Base-by-base conservation (phyloP, 2,329 filamentous ascomycete species). In the Stagonosporopsis chrysanthemi region DNA sequence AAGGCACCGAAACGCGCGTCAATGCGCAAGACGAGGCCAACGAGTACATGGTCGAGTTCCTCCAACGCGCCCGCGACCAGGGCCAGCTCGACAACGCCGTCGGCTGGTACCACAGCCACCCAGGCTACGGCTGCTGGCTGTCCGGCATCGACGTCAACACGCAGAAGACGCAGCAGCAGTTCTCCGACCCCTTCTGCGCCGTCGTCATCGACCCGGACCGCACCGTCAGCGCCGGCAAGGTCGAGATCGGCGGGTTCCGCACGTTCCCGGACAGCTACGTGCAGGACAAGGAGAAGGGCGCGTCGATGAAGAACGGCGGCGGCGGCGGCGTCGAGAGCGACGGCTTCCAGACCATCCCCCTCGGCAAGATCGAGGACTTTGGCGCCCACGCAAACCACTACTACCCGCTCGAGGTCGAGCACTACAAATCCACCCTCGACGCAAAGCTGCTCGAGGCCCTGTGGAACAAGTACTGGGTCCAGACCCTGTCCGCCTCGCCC, bases 391-490 rank as follows among this genome's bases (percentile, higher is more conserved):
- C 90, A 14, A 90, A 86, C 74, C 88, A 90, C 52, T 99, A 99
- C 81, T 99, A 99, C 78, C 84, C 90, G 14, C 84, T 99, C 6
- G 90, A 96, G 60, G 90, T 98, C 14, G 92, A 92, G 29, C 92
- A 96, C 78, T 99, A 92, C 84, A 98, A 98, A 80, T 95, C 91
- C 62, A 90, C 90, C 0, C 88, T 99, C 26, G 95, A 99, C 78
- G 85, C 88, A 2, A 90, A 92, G 68, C 83, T 99, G 23, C 83
- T 99, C 5, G 91, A 96, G 71, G 84, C 92, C 48, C 82, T 99
- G 28, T 98, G 95, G 95, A 97, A 97, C 81, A 98, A 98, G 78
- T 99, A 99, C 82, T 97, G 92, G 95, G 93, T 97, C 31, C 91
- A 96, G 72, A 99, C 95, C 6, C 85, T 99, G 19, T 96, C 92